Percentiles rank a stretch among this genome's conserved stretches.
These are phyloP conservation scores for Rubus parviflorus DNA, from an alignment of 306 rosid species.

Conservation along the genomic window DNA sequence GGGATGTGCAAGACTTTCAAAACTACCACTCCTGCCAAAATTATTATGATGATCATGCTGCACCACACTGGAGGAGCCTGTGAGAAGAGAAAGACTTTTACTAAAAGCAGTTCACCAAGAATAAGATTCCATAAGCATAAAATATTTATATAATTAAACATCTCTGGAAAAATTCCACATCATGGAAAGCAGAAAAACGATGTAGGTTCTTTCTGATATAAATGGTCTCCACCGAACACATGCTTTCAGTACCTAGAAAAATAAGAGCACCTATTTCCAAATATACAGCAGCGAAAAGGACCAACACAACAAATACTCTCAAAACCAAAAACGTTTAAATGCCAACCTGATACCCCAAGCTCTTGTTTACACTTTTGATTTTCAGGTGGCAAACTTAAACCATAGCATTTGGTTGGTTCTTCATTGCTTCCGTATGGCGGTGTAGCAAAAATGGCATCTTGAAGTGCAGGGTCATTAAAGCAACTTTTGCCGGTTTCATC, in stretches of 20 bases:
- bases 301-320: too few relatives aligned
- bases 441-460: constrained; percentile 53
- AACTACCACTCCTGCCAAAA: constrained; percentile 35
- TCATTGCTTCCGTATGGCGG: constrained; percentile 36
- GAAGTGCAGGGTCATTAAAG: constrained; percentile 61
- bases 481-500: constrained; percentile 72
- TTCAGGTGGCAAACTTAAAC: constrained; percentile 25
- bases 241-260: too few relatives aligned
- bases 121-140: not conserved
- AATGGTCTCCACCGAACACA: too few relatives aligned
- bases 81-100: constrained; percentile 29
- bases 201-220: too few relatives aligned
- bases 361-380: constrained; percentile 28
- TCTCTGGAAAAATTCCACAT: not conserved
- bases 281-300: too few relatives aligned
- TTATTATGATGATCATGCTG: constrained; percentile 31
- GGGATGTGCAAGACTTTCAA: constrained; percentile 41
- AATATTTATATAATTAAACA: not conserved
- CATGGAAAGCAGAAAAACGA: not conserved
- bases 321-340: not conserved
- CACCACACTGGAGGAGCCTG: constrained; percentile 59
- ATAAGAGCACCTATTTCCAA: too few relatives aligned
- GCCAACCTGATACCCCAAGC: constrained; percentile 44
- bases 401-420: constrained; percentile 35
- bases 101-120: constrained; percentile 6